Evolutionary conservation across 768 basidiomycete species (phyloP).

Genomic region (Psilocybe cyanescens): DNA sequence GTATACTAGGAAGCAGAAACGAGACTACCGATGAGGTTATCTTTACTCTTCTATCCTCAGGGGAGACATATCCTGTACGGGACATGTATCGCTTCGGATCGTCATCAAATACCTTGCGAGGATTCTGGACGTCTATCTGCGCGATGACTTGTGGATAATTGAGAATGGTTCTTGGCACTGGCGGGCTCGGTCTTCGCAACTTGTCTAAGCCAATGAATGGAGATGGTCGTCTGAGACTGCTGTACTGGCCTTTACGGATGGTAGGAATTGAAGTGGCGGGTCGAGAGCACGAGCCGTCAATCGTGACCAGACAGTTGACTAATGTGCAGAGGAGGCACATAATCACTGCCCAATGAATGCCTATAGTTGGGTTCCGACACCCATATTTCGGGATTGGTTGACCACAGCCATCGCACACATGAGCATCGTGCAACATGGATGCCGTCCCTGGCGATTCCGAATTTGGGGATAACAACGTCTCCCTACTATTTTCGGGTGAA

Average conservation of each 20-base stretch:
- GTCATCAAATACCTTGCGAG: background rate
- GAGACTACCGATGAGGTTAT: background rate
- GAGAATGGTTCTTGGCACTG: background rate
- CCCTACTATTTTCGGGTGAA: background rate
- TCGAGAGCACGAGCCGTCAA: background rate
- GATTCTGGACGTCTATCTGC: background rate
- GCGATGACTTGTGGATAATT: conserved; percentile 1
- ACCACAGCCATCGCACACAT: background rate
- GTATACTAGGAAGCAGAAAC: background rate
- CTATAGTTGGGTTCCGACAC: background rate
- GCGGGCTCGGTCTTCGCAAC: background rate
- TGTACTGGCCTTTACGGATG: background rate
- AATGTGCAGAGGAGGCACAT: background rate
- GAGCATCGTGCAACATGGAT: background rate
- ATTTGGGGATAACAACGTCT: background rate
- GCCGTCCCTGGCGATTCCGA: background rate
- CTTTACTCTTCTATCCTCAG: background rate
- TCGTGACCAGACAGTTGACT: background rate
- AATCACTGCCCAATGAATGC: background rate
- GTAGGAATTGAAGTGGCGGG: background rate
- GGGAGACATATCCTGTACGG: background rate
- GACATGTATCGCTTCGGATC: conserved; percentile 1
- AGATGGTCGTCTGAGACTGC: background rate
- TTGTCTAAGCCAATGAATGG: conserved; percentile 6
- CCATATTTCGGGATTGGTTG: background rate